Base-by-base conservation (phyloP, 169 alveolate species). In the Babesia ovata region DNA sequence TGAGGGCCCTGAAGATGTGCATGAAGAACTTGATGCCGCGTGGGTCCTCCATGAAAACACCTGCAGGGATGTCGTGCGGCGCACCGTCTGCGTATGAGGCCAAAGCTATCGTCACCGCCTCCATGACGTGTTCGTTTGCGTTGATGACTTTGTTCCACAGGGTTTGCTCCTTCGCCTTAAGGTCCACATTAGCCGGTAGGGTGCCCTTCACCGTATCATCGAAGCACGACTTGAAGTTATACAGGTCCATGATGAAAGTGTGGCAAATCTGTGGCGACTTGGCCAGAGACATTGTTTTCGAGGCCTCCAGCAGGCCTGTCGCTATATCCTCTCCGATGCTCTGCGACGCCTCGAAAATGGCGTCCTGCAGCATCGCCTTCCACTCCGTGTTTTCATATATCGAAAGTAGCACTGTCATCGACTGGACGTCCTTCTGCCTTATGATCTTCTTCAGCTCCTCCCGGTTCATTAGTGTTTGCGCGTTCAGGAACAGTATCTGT, bases 331-430 rank as follows among this genome's bases (percentile, higher is more conserved):
- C 76, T 13, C 76, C 76, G 65, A 67, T 67, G 54, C 48, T 36
- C 75, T 79, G 49, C 12, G 75, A 36, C n/a, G 84, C 59, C 14
- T 22, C 65, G 56, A 79, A 63, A 65, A 79, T 56, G 52, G 70
- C 60, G 50, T 79, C 71, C 7, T 57, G 70, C 46, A 79, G 46
- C 33, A 24, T 9, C 24, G 49, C 21, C 24, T 3, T 48, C 52
- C 50, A 79, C n/a, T 79, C 58, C 16, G 84, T 61, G 56, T 70
- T 39, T 10, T 33, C 70, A 24, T 79, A 79, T 2, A 79, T 45
- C 8, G 87, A 29, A 24, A 57, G 52, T 53, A 79, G 52, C 33
- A 72, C 56, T 19, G 21, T 2, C 50, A 79, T 54, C n/a, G 75
- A 24, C 19, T 56, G 46, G 26, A 19, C 14, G 46, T 79, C 83